phyloP scores from a whole-genome alignment of 805 yeast genomes.

The Osmozyma mogii region DNA sequence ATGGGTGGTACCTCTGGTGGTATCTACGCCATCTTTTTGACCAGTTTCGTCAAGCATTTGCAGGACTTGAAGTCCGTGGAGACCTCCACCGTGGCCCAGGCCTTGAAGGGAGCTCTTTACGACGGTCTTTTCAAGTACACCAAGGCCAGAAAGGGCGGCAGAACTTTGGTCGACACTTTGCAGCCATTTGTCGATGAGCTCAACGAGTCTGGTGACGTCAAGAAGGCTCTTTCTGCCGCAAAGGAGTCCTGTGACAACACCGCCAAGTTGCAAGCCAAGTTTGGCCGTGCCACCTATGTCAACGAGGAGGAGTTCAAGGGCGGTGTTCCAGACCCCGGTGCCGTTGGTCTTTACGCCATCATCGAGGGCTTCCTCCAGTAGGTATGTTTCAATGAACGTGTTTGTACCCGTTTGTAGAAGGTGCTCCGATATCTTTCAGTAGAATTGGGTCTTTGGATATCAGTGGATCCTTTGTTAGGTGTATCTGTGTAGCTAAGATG shows the following conservation, averaged over 20 bases:
- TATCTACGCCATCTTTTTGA: constrained; percentile 73
- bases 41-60: constrained; percentile 57
- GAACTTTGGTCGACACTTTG: constrained; percentile 82
- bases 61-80: constrained; percentile 28
- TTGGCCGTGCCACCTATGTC: constrained; percentile 92
- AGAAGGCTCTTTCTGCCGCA: constrained; percentile 62
- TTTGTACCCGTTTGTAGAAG: no score
- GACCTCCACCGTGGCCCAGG: constrained; percentile 33
- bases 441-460: no score
- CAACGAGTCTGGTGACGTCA: constrained; percentile 40
- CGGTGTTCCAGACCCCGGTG: constrained; percentile 94
- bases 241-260: constrained; percentile 71
- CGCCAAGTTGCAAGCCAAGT: constrained; percentile 66
- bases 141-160: constrained; percentile 79
- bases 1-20: constrained; percentile 99
- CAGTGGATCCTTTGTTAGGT: no score
- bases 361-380: constrained; percentile 44
- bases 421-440: no score
- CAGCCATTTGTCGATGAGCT: constrained; percentile 77
- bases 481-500: no score
- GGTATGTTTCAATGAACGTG: no score
- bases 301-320: constrained; percentile 54
- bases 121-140: constrained; percentile 78
- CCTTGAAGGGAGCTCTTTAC: constrained; percentile 49
- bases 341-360: constrained; percentile 70